A percentile compares a stretch with the other conserved stretches of the same genome.
Evolutionary conservation across 805 yeast species (phyloP).

Genomic region (Suhomyces canberraensis): DNA sequence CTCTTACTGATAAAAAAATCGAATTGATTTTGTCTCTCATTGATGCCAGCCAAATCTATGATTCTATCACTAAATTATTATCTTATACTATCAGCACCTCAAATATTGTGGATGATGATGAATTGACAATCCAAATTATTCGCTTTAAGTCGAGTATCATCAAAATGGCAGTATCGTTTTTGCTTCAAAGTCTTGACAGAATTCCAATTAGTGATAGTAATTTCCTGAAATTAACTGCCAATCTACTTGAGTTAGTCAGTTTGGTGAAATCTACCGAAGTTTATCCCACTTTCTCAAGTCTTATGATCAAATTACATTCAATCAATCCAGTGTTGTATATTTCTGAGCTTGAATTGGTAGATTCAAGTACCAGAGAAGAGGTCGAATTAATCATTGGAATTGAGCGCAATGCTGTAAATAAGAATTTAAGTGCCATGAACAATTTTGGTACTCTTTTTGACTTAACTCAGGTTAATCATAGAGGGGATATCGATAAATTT

Average conservation of each 20-base stretch:
- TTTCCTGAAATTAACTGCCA: slow-evolving; percentile 22
- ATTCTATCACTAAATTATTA: slow-evolving; percentile 25
- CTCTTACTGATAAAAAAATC: slow-evolving; percentile 18
- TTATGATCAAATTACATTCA: slow-evolving; percentile 26
- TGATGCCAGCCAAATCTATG: slow-evolving; percentile 27
- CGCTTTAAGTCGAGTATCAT: slow-evolving; percentile 29
- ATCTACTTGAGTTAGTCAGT: slow-evolving; percentile 30
- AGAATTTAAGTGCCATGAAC: slow-evolving; percentile 8
- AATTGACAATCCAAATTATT: slow-evolving; percentile 37
- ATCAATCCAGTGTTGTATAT: slow-evolving; percentile 27
- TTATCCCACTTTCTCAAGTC: slow-evolving; percentile 18
- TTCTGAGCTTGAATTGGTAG: slow-evolving; percentile 22
- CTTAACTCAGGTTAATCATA: slow-evolving; percentile 26
- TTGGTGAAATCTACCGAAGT: slow-evolving; percentile 30
- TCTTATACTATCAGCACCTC: slow-evolving; percentile 30
- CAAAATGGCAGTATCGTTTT: slow-evolving; percentile 24
- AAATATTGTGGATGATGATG: slow-evolving; percentile 25
- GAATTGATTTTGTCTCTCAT: slow-evolving; percentile 21
- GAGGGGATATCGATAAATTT: slow-evolving; percentile 6
- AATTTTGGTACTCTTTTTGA: slow-evolving; percentile 22
- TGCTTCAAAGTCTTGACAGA: slow-evolving; percentile 22
- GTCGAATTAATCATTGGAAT: slow-evolving; percentile 32
- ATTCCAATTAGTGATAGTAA: slow-evolving; percentile 34
- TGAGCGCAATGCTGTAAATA: slow-evolving; percentile 18
- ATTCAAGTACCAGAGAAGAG: slow-evolving; percentile 26